These are phyloP conservation scores for Echeveria elegans DNA, from an alignment of 164 flowering plant genomes.

Conservation along the genomic window DNA sequence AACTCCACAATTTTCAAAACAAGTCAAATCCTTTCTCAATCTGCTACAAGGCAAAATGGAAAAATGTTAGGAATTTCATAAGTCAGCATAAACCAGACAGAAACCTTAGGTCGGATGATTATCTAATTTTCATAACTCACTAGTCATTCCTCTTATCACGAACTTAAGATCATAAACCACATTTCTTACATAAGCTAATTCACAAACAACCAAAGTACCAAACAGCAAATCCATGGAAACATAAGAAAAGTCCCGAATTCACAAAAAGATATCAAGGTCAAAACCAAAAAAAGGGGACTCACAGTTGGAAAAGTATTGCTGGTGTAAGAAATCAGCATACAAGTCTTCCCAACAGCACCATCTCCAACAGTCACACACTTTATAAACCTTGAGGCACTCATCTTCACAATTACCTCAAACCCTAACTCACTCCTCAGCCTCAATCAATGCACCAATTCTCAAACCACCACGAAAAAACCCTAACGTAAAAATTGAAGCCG, in stretches of 20 bases:
- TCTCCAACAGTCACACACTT: conserved; percentile 68
- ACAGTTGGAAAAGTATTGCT: conserved; percentile 54
- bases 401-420: conserved; percentile 22
- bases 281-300: conserved; percentile 11
- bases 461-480: not conserved
- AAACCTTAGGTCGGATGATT: too few relatives aligned
- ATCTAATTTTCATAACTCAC: too few relatives aligned
- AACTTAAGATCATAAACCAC: too few relatives aligned
- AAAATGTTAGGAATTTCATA: too few relatives aligned
- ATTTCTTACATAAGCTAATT: too few relatives aligned
- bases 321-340: conserved; percentile 52
- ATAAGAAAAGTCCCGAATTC: not conserved
- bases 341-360: conserved; percentile 56
- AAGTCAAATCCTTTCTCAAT: too few relatives aligned
- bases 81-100: too few relatives aligned
- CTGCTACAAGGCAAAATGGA: too few relatives aligned
- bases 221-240: not conserved
- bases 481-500: not conserved
- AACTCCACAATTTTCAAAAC: too few relatives aligned
- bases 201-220: not conserved
- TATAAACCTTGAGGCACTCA: conserved; percentile 56
- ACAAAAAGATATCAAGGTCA: not conserved
- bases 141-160: too few relatives aligned
- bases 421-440: conserved; percentile 3
- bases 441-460: conserved; percentile 1